Evolutionary conservation across 2,329 filamentous ascomycete genomes (phyloP), one percentile per base, ranked within the genome.

Genomic region (Hortaea werneckii): DNA sequence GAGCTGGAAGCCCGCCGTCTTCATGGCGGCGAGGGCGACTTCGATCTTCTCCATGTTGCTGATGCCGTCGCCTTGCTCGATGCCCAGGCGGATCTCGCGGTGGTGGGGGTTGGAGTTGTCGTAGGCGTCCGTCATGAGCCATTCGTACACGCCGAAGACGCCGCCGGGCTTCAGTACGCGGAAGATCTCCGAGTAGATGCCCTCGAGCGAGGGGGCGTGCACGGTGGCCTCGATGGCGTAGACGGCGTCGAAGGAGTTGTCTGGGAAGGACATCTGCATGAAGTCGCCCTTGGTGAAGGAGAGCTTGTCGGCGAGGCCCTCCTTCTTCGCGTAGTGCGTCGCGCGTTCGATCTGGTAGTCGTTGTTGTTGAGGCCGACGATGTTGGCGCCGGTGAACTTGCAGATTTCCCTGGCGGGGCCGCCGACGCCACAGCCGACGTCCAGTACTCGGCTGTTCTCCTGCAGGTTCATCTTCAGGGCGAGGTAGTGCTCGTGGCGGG

Each of bases 171-270:
- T 98, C 53, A 98, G 76, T 20, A 95, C 89, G 41, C 87, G 85
- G 78, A 83, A 89, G 61, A 96, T 96, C 68, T 96, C 84, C 64
- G 80, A 83, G 74, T 98, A 98, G 54, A 95, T 88, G 48, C 87
- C 89, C 61, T 88, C 85, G 6, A 96, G 80, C 39, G 81, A 84
- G 37, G 90, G 92, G 0, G 92, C 92, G 66, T 98, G 92, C 42
- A 94, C 86, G 3, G 92, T 98, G 3, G 92, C 92, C 71, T 98
- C 92, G 57, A 98, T 96, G 44, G 89, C 90, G 64, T 96, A 96
- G 44, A 95, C 87, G 47, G 87, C 88, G 59, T 96, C 92, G 67
- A 96, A 96, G 13, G 75, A 79, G 75, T 94, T 87, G 62, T 92
- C 85, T 40, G 85, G 82, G 74, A 96, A 96, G 20, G 82, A 82